Conservation (phyloP, 441 rosid species). For the Adansonia rubrostipa region DNA sequence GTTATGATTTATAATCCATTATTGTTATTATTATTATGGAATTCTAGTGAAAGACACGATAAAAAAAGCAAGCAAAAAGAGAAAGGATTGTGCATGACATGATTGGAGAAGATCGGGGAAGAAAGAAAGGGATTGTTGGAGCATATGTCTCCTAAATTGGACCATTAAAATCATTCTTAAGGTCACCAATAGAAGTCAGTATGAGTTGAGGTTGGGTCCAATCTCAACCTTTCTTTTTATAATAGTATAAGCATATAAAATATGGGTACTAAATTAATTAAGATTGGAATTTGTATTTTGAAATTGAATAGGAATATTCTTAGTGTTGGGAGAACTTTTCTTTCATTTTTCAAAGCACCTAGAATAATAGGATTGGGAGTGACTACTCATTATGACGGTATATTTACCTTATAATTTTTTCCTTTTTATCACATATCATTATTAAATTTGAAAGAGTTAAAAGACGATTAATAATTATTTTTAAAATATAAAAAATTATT, state of each 20-base stretch:
- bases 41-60: not conserved
- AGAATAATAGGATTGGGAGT: not conserved
- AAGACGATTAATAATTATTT: too few species aligned
- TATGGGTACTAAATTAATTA: constrained; percentile 8
- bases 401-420: too few species aligned
- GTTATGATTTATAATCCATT: not conserved
- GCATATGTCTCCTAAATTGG: constrained; percentile 17
- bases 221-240: constrained; percentile 14
- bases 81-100: constrained; percentile 3
- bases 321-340: not conserved
- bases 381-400: too few species aligned
- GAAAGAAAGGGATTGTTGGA: not conserved
- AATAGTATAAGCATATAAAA: constrained; percentile 14
- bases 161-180: constrained; percentile 31
- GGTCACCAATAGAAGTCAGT: constrained; percentile 32
- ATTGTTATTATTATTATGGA: not conserved
- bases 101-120: not conserved
- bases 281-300: constrained; percentile 5
- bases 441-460: too few species aligned
- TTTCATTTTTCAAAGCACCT: not conserved
- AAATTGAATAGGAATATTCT: not conserved
- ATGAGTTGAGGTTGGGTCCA: constrained; percentile 40
- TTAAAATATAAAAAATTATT: too few species aligned
- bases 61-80: not conserved
- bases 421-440: too few species aligned